Percentiles rank a stretch among this genome's conserved stretches.
phyloP scores from a whole-genome alignment of 768 basidiomycete genomes.

The Hypsizygus marmoreus region DNA sequence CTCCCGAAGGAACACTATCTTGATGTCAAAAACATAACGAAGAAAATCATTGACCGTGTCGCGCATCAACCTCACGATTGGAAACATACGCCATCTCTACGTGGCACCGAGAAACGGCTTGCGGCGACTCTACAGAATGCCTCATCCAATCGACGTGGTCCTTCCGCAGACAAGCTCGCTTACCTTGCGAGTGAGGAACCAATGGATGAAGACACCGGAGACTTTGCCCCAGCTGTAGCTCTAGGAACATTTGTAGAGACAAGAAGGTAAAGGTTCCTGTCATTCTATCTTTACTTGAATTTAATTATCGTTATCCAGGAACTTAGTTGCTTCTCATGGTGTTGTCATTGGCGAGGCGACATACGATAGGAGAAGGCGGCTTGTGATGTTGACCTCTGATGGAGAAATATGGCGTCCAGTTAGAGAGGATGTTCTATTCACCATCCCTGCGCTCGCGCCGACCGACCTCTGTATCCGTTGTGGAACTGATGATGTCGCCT shows the following conservation, averaged over 20 bases:
- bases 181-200: conserved; percentile 14
- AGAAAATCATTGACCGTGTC: conserved; percentile 35
- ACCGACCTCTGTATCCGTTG: conserved; percentile 49
- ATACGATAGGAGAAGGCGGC: conserved; percentile 18
- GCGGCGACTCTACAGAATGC: conserved; percentile 13
- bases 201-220: conserved; percentile 14
- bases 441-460: conserved; percentile 58
- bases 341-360: conserved; percentile 36
- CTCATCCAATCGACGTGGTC: not conserved
- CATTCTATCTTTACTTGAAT: conserved; percentile 14
- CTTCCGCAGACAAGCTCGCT: conserved; percentile 17
- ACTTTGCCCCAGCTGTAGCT: conserved; percentile 22
- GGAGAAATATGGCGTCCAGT: conserved; percentile 57
- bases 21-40: conserved; percentile 20
- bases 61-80: conserved; percentile 33
- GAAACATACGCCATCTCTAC: conserved; percentile 34
- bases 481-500: conserved; percentile 34
- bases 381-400: conserved; percentile 35
- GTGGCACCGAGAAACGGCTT: conserved; percentile 43
- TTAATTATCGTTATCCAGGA: conserved; percentile 26
- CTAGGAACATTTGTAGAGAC: conserved; percentile 57
- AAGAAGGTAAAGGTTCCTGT: conserved; percentile 38
- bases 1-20: conserved; percentile 11
- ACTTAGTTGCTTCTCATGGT: conserved; percentile 29
- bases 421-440: conserved; percentile 58